phyloP scores from a whole-genome alignment of 768 basidiomycete genomes.

The Boletus rubroflammeus region DNA sequence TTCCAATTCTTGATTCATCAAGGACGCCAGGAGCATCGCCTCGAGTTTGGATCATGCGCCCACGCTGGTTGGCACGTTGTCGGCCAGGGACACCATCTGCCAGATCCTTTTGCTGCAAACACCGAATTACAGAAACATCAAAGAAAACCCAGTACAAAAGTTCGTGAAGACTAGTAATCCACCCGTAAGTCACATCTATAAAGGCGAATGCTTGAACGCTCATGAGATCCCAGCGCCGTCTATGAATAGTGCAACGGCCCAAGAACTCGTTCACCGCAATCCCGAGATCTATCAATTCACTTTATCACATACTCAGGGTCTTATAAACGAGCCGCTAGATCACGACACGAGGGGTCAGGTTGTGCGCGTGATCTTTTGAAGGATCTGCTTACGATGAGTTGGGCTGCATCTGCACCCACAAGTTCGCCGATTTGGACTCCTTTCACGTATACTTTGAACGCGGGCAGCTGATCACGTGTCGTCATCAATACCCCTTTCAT shows the following conservation, averaged over 20 bases:
- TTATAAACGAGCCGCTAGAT: constrained; percentile 28
- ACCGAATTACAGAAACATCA: not conserved
- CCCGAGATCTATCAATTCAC: constrained; percentile 1
- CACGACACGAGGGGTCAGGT: constrained; percentile 19
- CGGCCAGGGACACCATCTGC: not conserved
- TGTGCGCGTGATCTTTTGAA: constrained; percentile 3
- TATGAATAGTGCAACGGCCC: constrained; percentile 19
- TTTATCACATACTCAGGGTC: constrained; percentile 26
- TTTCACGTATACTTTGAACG: constrained; percentile 31
- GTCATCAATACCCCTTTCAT: constrained; percentile 14
- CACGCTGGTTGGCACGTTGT: constrained; percentile 16
- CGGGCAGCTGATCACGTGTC: constrained; percentile 21
- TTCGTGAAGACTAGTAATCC: not conserved
- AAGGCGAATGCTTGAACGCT: constrained; percentile 4
- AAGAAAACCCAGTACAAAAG: constrained; percentile 4
- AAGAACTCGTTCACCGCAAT: constrained; percentile 3
- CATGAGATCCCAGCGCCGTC: constrained; percentile 11
- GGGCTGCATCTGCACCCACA: constrained; percentile 24
- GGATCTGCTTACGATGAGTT: constrained; percentile 22
- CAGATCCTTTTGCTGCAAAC: not conserved
- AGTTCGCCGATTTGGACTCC: constrained; percentile 29
- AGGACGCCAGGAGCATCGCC: constrained; percentile 13
- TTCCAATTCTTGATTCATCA: constrained; percentile 14
- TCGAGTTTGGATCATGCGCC: constrained; percentile 17
- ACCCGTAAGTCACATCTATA: constrained; percentile 21